Base-by-base conservation (phyloP, 2,329 filamentous ascomycete species). In the Aspergillus alliaceus region DNA sequence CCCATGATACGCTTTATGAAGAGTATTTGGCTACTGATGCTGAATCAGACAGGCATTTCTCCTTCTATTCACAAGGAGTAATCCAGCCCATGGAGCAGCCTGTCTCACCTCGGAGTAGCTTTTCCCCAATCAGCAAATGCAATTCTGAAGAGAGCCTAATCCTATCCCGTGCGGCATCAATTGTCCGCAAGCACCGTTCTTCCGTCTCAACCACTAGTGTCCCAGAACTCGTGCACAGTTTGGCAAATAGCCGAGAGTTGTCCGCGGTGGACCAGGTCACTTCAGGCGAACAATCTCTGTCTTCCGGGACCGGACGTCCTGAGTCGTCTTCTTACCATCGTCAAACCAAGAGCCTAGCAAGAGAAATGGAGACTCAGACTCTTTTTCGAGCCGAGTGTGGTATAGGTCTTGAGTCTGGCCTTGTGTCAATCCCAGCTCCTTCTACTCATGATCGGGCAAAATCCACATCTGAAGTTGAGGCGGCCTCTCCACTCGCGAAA, bases 101-200 rank as follows among this genome's bases (percentile, higher is more conserved):
- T n/a, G 63, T 69, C 51, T 77, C 75, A 35, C 71, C 74, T 3
- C 78, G 79, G 25, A 82, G 77, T 64, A 82, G 80, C 62, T 77
- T 76, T 55, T 79, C 80, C 2, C 79, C 78, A 14, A 79, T 82
- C 51, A 84, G 82, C 75, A 83, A 83, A 60, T 80, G 79, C 62
- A 83, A 81, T 66, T 84, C 82, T 5, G 82, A 84, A 56, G 82
- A 84, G 65, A 84, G 81, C 66, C 78, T 83, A 60, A 76, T 83
- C 39, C 72, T 82, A 52, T 83, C 81, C 6, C 76, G 76, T 39
- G 76, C 77, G 8, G 75, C 76, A n/a, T 79, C 77, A 0, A 73
- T 78, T 54, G 75, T 72, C 37, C 76, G 77, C 47, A 79, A 79
- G 54, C 77, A 79, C 62, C 75, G 77, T 53, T 80, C 78, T 3